phyloP scores from a whole-genome alignment of 768 basidiomycete species.

The Tricholoma sp. region DNA sequence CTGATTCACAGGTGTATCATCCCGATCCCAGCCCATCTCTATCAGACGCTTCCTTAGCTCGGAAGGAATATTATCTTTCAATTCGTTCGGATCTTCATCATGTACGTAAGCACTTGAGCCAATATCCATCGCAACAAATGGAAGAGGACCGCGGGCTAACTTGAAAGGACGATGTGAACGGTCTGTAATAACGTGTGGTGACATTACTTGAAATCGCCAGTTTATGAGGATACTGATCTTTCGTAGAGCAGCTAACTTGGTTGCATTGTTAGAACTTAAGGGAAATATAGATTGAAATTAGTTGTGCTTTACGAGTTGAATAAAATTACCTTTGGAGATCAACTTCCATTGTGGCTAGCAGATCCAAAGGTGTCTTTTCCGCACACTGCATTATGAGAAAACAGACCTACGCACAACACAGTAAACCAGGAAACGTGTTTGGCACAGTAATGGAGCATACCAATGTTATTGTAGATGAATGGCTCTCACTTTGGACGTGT shows the following conservation, averaged over 20 bases:
- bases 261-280: conserved; percentile 42
- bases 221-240: conserved; percentile 54
- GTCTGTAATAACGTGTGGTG: conserved; percentile 57
- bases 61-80: conserved; percentile 50
- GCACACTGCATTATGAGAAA: conserved; percentile 72
- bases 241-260: conserved; percentile 47
- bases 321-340: conserved; percentile 49
- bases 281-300: not conserved
- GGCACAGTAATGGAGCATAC: conserved; percentile 30
- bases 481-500: conserved; percentile 38
- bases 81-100: conserved; percentile 46
- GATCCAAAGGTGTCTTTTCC: conserved; percentile 50
- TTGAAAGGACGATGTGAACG: conserved; percentile 66
- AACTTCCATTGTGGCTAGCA: conserved; percentile 44
- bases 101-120: conserved; percentile 57
- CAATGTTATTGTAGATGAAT: conserved; percentile 39
- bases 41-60: conserved; percentile 63
- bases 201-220: conserved; percentile 66
- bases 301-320: not conserved
- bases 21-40: conserved; percentile 73
- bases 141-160: conserved; percentile 60
- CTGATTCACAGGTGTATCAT: conserved; percentile 49
- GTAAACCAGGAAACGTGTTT: not conserved
- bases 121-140: conserved; percentile 73
- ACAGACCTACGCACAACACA: conserved; percentile 36